Evolutionary conservation across 306 rosid species (phyloP).

Genomic region (Cercis canadensis): DNA sequence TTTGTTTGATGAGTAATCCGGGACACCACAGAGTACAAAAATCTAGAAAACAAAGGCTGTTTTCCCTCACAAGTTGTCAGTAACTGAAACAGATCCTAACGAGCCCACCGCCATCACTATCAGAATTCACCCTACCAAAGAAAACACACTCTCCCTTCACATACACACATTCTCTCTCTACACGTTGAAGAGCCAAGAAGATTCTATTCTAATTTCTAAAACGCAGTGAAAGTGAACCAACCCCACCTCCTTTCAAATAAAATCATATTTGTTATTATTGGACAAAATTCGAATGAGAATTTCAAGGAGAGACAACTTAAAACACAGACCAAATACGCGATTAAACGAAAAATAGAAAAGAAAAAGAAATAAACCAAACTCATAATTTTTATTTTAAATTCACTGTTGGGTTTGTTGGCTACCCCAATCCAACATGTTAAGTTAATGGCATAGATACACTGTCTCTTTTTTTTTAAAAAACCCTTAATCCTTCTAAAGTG

Average conservation of each 20-base stretch:
- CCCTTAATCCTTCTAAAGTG: slow-evolving; percentile 39
- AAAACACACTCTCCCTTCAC: slow-evolving; percentile 20
- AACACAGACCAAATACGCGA: slow-evolving; percentile 78
- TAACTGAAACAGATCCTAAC: slow-evolving; percentile 69
- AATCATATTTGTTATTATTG: slow-evolving; percentile 46
- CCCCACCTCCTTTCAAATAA: slow-evolving; percentile 68
- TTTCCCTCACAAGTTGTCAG: slow-evolving; percentile 76
- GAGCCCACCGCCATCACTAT: slow-evolving; percentile 76
- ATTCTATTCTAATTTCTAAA: slow-evolving; percentile 97
- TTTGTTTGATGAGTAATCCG: not conserved
- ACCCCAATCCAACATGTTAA: slow-evolving; percentile 15
- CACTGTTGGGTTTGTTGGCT: slow-evolving; percentile 1
- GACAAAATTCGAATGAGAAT: slow-evolving; percentile 47
- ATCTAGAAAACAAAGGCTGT: slow-evolving; percentile 60
- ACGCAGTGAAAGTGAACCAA: slow-evolving; percentile 77
- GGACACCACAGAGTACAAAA: slow-evolving; percentile 46
- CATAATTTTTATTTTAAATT: no score
- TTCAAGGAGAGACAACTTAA: slow-evolving; percentile 89
- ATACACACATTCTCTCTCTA: slow-evolving; percentile 42
- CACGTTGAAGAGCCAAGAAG: slow-evolving; percentile 78
- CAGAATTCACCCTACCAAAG: slow-evolving; percentile 55
- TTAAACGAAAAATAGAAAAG: slow-evolving; percentile 34
- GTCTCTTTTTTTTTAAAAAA: slow-evolving; percentile 10
- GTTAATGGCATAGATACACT: slow-evolving; percentile 20
- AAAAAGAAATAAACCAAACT: not conserved